A percentile compares a stretch with the other conserved stretches of the same genome.
Conservation (phyloP, 495 filamentous ascomycete species). For the Penicillium atrosanguineum region DNA sequence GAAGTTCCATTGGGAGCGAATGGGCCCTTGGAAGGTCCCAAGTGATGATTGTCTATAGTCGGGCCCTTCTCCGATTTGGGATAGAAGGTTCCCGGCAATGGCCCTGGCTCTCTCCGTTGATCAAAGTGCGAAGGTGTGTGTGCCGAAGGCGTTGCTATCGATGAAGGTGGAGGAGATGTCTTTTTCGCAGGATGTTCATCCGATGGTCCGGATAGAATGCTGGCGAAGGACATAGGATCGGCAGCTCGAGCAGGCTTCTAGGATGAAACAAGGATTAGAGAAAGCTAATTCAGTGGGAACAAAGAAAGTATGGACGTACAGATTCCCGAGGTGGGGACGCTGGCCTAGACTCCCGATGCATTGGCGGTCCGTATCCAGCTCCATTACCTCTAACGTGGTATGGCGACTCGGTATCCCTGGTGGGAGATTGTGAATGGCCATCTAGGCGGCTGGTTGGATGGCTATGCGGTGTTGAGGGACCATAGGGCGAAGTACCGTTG, state of each 20-base stretch:
- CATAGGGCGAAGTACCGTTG: constrained; percentile 42
- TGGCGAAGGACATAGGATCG: constrained; percentile 89
- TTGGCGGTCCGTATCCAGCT: constrained; percentile 26
- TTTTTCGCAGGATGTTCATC: constrained; percentile 56
- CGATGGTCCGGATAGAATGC: constrained; percentile 73
- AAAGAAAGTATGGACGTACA: constrained; percentile 21
- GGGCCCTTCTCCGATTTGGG: constrained; percentile 34
- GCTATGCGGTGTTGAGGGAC: constrained; percentile 41
- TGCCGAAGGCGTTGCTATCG: constrained; percentile 23
- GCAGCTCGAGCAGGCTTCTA: constrained; percentile 65
- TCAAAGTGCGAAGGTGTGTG: constrained; percentile 13
- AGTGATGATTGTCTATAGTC: constrained; percentile 20
- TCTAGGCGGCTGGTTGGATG: constrained; percentile 45
- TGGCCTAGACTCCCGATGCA: constrained; percentile 31
- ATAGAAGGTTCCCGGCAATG: constrained; percentile 20
- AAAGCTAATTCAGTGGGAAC: neutral
- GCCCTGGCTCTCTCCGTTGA: constrained; percentile 24
- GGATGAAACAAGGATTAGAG: constrained; percentile 3
- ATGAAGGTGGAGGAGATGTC: constrained; percentile 30
- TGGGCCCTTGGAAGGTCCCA: constrained; percentile 6
- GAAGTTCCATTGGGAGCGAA: constrained; percentile 18
- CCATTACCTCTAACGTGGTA: constrained; percentile 35
- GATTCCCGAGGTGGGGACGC: constrained; percentile 41
- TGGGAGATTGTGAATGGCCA: constrained; percentile 44
- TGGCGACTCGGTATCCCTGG: constrained; percentile 39